Evolutionary conservation across 176 grass and related monocot species (phyloP).

Genomic region (Paspalum notatum): DNA sequence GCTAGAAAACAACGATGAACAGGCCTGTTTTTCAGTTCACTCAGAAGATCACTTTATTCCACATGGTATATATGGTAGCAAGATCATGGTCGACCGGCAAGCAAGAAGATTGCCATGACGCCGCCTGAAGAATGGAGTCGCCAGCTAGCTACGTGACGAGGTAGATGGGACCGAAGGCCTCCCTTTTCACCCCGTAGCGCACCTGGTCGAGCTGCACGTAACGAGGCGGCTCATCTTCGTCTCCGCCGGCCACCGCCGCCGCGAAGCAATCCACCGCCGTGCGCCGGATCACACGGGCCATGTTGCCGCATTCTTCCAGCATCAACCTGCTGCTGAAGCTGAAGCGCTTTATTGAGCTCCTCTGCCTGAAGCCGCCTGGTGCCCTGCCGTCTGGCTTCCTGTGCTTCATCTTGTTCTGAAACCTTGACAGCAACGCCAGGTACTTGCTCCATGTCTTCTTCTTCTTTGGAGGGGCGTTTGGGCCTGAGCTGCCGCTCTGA

Average conservation of each 20-base stretch:
- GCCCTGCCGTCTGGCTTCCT: slow-evolving; percentile 34
- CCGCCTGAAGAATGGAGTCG: not conserved
- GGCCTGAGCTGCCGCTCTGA: not conserved
- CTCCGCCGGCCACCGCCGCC: not conserved
- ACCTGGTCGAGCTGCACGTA: slow-evolving; percentile 61
- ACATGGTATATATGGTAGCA: not conserved
- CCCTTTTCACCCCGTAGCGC: slow-evolving; percentile 42
- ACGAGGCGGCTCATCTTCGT: slow-evolving; percentile 36
- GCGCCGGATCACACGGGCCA: slow-evolving; percentile 17
- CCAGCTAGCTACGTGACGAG: slow-evolving; percentile 36
- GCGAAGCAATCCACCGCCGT: slow-evolving; percentile 38
- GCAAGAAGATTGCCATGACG: not conserved
- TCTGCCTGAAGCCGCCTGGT: not conserved
- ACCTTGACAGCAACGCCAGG: slow-evolving; percentile 37
- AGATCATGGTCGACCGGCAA: not conserved
- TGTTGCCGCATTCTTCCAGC: slow-evolving; percentile 33
- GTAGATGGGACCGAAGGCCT: slow-evolving; percentile 62
- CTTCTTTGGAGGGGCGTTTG: slow-evolving; percentile 28
- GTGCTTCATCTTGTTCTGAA: slow-evolving; percentile 53
- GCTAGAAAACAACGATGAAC: not conserved
- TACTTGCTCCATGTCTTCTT: slow-evolving; percentile 51
- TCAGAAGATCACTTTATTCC: not conserved
- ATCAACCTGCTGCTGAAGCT: not conserved
- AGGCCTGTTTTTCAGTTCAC: not conserved
- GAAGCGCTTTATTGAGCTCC: not conserved